Conservation (phyloP, 768 basidiomycete genomes). For the Brasilioporus rufonigricans region DNA sequence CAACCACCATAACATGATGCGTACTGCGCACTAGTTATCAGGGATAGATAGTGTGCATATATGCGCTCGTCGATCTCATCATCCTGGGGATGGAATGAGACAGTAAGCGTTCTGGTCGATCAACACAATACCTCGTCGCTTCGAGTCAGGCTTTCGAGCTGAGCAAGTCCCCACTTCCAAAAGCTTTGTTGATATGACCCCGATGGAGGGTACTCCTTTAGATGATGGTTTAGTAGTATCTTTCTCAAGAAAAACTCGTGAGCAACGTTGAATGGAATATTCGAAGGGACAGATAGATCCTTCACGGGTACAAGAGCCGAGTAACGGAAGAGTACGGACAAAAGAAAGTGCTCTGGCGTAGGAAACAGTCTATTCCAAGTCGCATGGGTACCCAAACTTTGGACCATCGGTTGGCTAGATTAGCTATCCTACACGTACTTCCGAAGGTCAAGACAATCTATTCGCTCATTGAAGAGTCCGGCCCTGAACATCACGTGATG, state of each 20-base stretch:
- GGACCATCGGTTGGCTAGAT: background rate
- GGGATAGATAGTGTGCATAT: constrained; percentile 57
- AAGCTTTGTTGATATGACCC: constrained; percentile 58
- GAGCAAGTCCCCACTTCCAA: constrained; percentile 69
- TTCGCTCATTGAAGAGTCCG: background rate
- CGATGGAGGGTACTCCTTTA: constrained; percentile 61
- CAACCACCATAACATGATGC: background rate
- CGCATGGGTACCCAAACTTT: background rate
- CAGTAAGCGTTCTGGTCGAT: background rate
- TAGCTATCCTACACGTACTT: too few species aligned
- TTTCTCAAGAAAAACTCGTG: constrained; percentile 55
- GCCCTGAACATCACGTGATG: constrained; percentile 30
- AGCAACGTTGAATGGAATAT: constrained; percentile 36
- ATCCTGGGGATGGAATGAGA: constrained; percentile 36
- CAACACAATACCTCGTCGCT: constrained; percentile 45
- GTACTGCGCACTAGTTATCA: constrained; percentile 37
- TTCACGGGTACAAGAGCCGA: constrained; percentile 49
- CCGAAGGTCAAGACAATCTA: too few species aligned
- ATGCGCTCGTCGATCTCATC: constrained; percentile 64
- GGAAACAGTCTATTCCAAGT: background rate
- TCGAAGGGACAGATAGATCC: constrained; percentile 39
- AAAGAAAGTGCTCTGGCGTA: constrained; percentile 24
- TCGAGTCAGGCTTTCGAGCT: constrained; percentile 45
- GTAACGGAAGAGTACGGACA: constrained; percentile 50
- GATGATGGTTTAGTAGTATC: constrained; percentile 53